Evolutionary conservation across 257 asterid genomes (phyloP).

Genomic region (Pogostemon cablin): DNA sequence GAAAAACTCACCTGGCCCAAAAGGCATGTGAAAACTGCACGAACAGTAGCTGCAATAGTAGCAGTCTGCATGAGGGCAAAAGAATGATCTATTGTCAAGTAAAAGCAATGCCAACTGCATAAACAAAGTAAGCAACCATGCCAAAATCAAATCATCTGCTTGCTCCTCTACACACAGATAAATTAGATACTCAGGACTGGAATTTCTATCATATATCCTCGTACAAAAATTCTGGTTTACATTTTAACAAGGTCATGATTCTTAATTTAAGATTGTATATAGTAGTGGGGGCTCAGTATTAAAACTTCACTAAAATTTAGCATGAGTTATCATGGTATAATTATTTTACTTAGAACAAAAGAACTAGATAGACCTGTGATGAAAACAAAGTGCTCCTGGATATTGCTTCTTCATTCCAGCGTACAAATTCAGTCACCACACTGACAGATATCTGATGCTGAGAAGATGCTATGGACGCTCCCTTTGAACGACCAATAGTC

Average conservation of each 20-base stretch:
- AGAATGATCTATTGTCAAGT: conserved; percentile 25
- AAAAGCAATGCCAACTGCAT: neutral
- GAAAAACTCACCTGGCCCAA: conserved; percentile 70
- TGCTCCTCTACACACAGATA: neutral
- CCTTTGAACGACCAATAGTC: conserved; percentile 93
- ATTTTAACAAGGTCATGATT: neutral
- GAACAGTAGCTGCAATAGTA: conserved; percentile 73
- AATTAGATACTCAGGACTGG: neutral
- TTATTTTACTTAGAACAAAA: conserved; percentile 9
- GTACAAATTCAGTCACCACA: conserved; percentile 88
- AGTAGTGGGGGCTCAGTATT: neutral
- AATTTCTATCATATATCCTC: neutral
- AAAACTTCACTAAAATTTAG: conserved; percentile 12
- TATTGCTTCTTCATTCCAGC: conserved; percentile 98
- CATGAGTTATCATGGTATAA: neutral
- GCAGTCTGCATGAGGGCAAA: conserved; percentile 67
- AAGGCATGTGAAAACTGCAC: conserved; percentile 87
- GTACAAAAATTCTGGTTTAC: neutral
- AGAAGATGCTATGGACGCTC: conserved; percentile 77
- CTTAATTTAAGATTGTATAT: no score
- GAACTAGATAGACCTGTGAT: conserved; percentile 62
- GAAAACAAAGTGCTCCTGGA: conserved; percentile 81
- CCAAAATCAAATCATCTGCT: neutral
- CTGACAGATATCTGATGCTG: conserved; percentile 90
- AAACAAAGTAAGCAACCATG: neutral